Evolutionary conservation across 2,329 filamentous ascomycete species (phyloP).

Genomic region (Phaeosphaeria sp.): DNA sequence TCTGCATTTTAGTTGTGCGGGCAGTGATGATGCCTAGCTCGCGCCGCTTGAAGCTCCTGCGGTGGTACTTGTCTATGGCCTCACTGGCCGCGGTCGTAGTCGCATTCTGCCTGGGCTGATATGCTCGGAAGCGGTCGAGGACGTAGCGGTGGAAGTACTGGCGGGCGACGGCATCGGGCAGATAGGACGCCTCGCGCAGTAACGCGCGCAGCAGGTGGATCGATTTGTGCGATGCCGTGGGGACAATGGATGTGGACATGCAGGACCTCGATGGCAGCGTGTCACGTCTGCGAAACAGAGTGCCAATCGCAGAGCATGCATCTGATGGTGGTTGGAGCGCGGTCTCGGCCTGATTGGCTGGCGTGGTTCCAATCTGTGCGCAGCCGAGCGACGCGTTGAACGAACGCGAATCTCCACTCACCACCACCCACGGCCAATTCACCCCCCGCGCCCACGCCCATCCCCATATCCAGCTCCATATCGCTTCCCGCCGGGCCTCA

Average conservation of each 20-base stretch:
- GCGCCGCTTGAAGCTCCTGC: constrained; percentile 28
- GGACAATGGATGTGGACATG: background rate
- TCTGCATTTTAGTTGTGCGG: constrained; percentile 27
- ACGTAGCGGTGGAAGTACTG: constrained; percentile 58
- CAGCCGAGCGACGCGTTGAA: constrained; percentile 23
- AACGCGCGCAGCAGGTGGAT: constrained; percentile 61
- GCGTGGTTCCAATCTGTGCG: constrained; percentile 4
- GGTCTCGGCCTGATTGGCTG: constrained; percentile 25
- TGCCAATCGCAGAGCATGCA: background rate
- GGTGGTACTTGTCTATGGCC: constrained; percentile 26
- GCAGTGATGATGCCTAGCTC: constrained; percentile 26
- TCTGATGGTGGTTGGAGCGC: constrained; percentile 13
- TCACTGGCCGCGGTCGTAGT: constrained; percentile 17
- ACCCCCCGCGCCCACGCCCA: constrained; percentile 14
- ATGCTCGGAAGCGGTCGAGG: constrained; percentile 56
- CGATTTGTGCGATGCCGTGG: constrained; percentile 27
- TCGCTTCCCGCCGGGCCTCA: constrained; percentile 2
- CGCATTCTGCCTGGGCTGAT: constrained; percentile 40
- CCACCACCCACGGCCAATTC: constrained; percentile 16
- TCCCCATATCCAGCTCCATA: constrained; percentile 9
- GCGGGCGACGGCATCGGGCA: constrained; percentile 64
- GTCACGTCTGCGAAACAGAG: background rate
- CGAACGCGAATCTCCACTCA: constrained; percentile 30
- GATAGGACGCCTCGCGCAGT: constrained; percentile 65
- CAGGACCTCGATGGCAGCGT: background rate